phyloP scores from a whole-genome alignment of 495 filamentous ascomycete species.

The Cercophora scortea region DNA sequence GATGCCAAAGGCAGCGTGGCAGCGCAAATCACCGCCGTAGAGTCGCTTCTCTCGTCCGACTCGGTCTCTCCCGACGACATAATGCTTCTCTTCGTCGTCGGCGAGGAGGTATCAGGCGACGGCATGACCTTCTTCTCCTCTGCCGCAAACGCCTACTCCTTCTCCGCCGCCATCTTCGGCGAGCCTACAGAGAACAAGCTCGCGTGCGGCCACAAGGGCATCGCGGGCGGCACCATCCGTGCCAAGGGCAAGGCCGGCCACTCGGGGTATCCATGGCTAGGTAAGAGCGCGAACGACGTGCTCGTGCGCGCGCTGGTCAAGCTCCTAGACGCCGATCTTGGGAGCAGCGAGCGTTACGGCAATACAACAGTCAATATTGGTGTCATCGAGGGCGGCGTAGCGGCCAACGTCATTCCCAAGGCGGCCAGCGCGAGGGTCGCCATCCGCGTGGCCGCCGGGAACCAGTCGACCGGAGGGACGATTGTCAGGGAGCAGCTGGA shows the following conservation, averaged over 20 bases:
- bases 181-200: constrained; percentile 87
- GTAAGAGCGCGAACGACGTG: constrained; percentile 68
- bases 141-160: constrained; percentile 38
- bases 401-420: constrained; percentile 78
- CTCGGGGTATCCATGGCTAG: constrained; percentile 82
- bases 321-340: constrained; percentile 59
- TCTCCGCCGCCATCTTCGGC: constrained; percentile 69
- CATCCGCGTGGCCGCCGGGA: constrained; percentile 67
- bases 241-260: constrained; percentile 75
- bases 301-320: constrained; percentile 59
- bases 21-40: constrained; percentile 60
- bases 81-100: constrained; percentile 81
- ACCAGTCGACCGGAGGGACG: constrained; percentile 43
- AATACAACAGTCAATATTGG: constrained; percentile 86
- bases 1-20: constrained; percentile 90
- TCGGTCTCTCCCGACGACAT: constrained; percentile 38
- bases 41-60: constrained; percentile 46
- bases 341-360: constrained; percentile 67
- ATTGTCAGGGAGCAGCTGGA: constrained; percentile 48
- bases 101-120: constrained; percentile 72
- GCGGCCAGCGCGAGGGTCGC: constrained; percentile 58
- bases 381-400: constrained; percentile 69
- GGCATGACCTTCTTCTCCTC: constrained; percentile 72
- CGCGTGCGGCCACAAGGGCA: constrained; percentile 85
- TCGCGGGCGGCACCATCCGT: constrained; percentile 52